These are phyloP conservation scores for Tylopilus intermedius DNA, from an alignment of 768 basidiomycete genomes.

Conservation along the genomic window DNA sequence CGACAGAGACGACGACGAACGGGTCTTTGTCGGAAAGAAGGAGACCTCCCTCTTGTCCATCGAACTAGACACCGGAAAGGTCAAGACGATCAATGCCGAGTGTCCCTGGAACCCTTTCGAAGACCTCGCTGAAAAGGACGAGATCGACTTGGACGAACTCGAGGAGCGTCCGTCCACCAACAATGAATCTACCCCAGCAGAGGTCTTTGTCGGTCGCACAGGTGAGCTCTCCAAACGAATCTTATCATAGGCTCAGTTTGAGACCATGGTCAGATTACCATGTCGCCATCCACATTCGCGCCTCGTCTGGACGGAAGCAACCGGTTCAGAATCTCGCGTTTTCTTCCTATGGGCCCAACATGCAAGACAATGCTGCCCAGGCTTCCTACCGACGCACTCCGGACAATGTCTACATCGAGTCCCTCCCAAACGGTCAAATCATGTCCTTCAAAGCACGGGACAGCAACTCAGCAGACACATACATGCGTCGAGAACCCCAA, in stretches of 20 bases:
- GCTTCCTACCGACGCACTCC: constrained; percentile 68
- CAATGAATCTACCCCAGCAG: constrained; percentile 29
- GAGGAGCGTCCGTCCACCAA: constrained; percentile 42
- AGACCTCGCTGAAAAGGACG: constrained; percentile 40
- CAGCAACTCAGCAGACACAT: constrained; percentile 24
- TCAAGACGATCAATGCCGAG: constrained; percentile 72
- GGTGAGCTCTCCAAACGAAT: constrained; percentile 36
- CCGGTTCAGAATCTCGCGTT: constrained; percentile 80
- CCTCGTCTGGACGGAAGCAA: constrained; percentile 32
- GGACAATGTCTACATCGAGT: constrained; percentile 78
- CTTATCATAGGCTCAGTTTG: background rate
- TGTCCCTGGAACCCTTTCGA: constrained; percentile 74
- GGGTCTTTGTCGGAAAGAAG: constrained; percentile 87
- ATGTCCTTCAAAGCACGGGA: constrained; percentile 59
- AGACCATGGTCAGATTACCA: constrained; percentile 66
- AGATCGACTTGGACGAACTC: constrained; percentile 54
- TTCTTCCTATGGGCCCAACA: constrained; percentile 91
- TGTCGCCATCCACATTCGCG: constrained; percentile 71
- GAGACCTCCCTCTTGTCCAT: constrained; percentile 76
- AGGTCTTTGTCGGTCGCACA: constrained; percentile 64
- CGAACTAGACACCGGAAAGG: constrained; percentile 73
- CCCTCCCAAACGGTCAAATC: constrained; percentile 72
- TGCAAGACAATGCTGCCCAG: constrained; percentile 72
- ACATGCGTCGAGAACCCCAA: constrained; percentile 31
- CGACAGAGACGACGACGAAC: constrained; percentile 44